Percentiles rank a stretch among this genome's conserved stretches.
Evolutionary conservation across 192 early-diverging fungal genomes (phyloP).

Genomic region (Rhizophagus clarus): DNA sequence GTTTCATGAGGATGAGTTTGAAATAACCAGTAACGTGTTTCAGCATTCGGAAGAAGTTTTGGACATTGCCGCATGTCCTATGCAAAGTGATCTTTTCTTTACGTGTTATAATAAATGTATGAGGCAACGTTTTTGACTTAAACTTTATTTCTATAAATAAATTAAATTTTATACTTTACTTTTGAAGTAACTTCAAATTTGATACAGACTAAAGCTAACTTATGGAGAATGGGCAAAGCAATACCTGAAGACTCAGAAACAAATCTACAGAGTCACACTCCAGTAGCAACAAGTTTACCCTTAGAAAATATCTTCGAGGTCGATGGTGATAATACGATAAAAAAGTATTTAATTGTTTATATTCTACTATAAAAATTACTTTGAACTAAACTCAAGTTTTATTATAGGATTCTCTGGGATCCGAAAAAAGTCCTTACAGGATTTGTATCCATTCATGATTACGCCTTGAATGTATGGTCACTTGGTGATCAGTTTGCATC

Average conservation of each 20-base stretch:
- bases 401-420: slow-evolving; percentile 54
- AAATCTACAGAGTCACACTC: slow-evolving; percentile 32
- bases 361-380: too few relatives aligned
- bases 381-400: too few relatives aligned
- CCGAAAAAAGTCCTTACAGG: slow-evolving; percentile 34
- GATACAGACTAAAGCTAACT: background rate
- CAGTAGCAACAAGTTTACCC: background rate
- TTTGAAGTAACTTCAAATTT: background rate
- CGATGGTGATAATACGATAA: slow-evolving; percentile 28
- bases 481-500: slow-evolving; percentile 47
- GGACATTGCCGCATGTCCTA: slow-evolving; percentile 63
- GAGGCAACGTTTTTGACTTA: background rate
- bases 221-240: slow-evolving; percentile 31
- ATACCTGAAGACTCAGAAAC: slow-evolving; percentile 37
- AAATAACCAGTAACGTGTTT: slow-evolving; percentile 60
- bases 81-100: slow-evolving; percentile 59
- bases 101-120: slow-evolving; percentile 57
- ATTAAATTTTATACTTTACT: background rate
- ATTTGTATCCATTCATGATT: slow-evolving; percentile 42
- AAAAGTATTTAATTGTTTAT: background rate
- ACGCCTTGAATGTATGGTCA: slow-evolving; percentile 50
- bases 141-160: background rate
- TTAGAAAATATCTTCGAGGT: slow-evolving; percentile 40
- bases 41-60: slow-evolving; percentile 67
- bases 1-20: slow-evolving; percentile 73